phyloP scores from a whole-genome alignment of 2,329 filamentous ascomycete species.

The Orbilia ellipsospora region DNA sequence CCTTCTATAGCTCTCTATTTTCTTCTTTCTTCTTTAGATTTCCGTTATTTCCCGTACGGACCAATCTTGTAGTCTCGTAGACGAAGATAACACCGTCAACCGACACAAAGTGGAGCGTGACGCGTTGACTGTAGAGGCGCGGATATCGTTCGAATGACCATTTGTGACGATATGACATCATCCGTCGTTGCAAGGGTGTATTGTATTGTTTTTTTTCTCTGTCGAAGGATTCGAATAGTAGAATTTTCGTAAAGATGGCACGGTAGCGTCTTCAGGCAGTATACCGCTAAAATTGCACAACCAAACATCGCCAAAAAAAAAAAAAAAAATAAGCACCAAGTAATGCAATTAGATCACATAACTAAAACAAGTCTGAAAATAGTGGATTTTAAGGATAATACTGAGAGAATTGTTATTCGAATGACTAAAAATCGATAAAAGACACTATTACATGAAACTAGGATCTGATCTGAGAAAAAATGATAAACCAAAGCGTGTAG shows the following conservation, averaged over 20 bases:
- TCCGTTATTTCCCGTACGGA: neutral
- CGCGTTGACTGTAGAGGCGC: conserved; percentile 44
- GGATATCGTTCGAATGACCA: conserved; percentile 25
- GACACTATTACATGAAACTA: conserved; percentile 45
- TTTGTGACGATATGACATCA: conserved; percentile 17
- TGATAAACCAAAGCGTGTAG: neutral
- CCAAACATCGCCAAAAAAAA: neutral
- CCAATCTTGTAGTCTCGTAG: too few relatives aligned
- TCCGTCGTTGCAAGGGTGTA: neutral
- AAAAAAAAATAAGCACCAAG: too few relatives aligned
- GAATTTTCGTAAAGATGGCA: neutral
- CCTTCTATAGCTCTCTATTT: neutral
- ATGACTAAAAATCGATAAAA: conserved; percentile 10
- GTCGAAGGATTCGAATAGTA: neutral
- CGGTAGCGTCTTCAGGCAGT: neutral
- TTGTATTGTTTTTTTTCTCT: neutral
- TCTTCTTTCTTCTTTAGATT: neutral
- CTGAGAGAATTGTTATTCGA: conserved; percentile 12
- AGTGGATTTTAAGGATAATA: conserved; percentile 6
- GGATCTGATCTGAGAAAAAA: neutral
- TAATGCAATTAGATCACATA: too few relatives aligned
- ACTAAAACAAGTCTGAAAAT: neutral
- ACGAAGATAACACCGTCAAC: neutral
- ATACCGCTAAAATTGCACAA: neutral
- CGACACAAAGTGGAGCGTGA: conserved; percentile 32